Evolutionary conservation across 345 rosid species (phyloP), one percentile per base, ranked within the genome.

Genomic region (Brassica juncea): DNA sequence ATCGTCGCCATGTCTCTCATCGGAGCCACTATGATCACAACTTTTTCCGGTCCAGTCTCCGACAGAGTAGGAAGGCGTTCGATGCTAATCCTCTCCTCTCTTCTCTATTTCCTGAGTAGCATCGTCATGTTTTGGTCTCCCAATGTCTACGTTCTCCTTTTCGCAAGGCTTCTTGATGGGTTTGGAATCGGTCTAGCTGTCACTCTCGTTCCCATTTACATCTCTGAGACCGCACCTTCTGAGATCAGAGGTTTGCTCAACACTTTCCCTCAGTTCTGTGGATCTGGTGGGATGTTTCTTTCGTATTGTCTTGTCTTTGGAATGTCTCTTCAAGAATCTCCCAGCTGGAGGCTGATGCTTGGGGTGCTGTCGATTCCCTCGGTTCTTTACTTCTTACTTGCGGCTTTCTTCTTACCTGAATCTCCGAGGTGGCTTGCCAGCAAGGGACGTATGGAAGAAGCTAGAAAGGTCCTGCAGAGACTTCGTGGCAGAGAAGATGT

Each of bases 371-470:
- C 92, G 1, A 81, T 93, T 62, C 97, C 94, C 2, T 90, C 97
- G 1, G 57, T 88, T 16, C 3, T 84, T 15, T 91, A 87, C 70
- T 82, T 90, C 72, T 84, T 58, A 30, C 79, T 91, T 49, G 79
- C 90, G 0, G 82, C 89, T 35, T 86, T 93, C 82, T 93, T 82
- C 88, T 84, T 93, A 87, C 98, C 97, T 8, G 98, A 93, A 81
- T 91, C 98, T 25, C 98, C 98, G 49, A 84, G 98, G 84, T 93
- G 98, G 97, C 94, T 93, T 73, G 97, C 90, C 42, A 91, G 97
- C 58, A 93, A 91, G 83, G 94, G 98, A 8, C 86, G 73, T 74
- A 93, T 93, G 93, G 55, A 68, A 8, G 90, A 93, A 87, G 98
- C 98, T 16, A 90, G 84, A 71, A 77, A 39, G 68, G 94, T 89